Conservation (phyloP, 306 rosid species). For the Luffa aegyptiaca region DNA sequence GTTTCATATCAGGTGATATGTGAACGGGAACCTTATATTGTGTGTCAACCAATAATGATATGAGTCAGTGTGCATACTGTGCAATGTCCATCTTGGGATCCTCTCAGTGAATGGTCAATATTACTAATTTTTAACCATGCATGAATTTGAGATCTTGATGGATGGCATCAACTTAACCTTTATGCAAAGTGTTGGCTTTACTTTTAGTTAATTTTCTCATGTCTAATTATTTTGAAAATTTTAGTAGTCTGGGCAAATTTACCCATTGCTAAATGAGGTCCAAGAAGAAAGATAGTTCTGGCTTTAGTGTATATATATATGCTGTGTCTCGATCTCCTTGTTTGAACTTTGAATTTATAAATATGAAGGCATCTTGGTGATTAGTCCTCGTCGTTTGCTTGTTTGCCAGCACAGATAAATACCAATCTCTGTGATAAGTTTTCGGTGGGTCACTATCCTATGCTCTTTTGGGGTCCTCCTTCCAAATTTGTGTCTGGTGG, state of each 20-base stretch:
- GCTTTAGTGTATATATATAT: background rate
- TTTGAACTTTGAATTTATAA: background rate
- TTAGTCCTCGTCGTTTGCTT: conserved; percentile 34
- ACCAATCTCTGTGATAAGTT: conserved; percentile 86
- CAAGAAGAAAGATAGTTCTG: background rate
- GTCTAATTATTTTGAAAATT: background rate
- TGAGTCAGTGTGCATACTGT: background rate
- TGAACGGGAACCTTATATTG: background rate
- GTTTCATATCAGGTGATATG: background rate
- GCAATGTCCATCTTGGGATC: background rate
- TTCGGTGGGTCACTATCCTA: conserved; percentile 83
- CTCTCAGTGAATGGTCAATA: background rate
- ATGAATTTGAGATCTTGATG: background rate
- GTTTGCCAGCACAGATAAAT: conserved; percentile 95
- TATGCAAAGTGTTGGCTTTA: background rate
- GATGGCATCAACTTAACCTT: background rate
- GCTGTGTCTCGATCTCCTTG: background rate
- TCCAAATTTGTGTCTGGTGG: conserved; percentile 62
- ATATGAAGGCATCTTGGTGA: conserved; percentile 21
- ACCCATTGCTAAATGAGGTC: background rate
- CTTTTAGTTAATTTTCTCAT: background rate
- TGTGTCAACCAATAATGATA: background rate
- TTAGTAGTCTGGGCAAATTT: background rate
- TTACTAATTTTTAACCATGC: background rate
- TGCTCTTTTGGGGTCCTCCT: conserved; percentile 94